Percentiles rank a stretch among this genome's conserved stretches.
phyloP scores from a whole-genome alignment of 2,329 filamentous ascomycete species.

The Celoporthe dispersa region DNA sequence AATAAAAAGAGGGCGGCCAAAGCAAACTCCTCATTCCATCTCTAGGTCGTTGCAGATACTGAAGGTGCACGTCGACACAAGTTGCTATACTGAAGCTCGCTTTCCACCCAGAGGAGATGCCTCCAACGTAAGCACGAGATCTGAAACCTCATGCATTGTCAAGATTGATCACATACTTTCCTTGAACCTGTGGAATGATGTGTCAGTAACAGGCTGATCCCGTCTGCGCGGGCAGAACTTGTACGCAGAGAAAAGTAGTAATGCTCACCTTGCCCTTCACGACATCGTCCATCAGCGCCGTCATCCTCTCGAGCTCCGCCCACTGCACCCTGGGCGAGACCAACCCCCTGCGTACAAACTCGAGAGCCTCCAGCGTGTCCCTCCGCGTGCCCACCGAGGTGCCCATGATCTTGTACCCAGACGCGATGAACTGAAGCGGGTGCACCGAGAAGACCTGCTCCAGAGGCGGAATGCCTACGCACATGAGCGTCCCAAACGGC shows the following conservation, averaged over 20 bases:
- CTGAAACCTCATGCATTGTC: constrained; percentile 9
- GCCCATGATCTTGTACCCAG: constrained; percentile 42
- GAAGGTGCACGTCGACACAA: too few relatives aligned
- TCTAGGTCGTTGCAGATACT: not conserved
- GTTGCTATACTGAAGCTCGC: not conserved
- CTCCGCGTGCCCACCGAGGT: constrained; percentile 43
- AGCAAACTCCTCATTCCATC: not conserved
- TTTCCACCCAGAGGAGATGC: not conserved
- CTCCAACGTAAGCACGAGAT: not conserved
- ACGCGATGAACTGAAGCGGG: constrained; percentile 42
- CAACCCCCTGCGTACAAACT: constrained; percentile 41
- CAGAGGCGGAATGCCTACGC: constrained; percentile 43
- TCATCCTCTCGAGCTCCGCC: constrained; percentile 34
- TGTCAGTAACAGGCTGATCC: not conserved
- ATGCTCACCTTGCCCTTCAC: constrained; percentile 26
- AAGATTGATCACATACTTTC: constrained; percentile 28
- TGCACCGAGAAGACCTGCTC: constrained; percentile 37
- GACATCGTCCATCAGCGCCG: constrained; percentile 31
- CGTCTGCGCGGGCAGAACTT: fast-evolving
- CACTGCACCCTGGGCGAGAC: constrained; percentile 39
- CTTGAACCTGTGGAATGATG: constrained; percentile 13
- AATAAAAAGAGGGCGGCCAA: too few relatives aligned
- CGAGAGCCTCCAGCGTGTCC: constrained; percentile 47
- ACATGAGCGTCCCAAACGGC: constrained; percentile 46
- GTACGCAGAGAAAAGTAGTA: not conserved